phyloP scores from a whole-genome alignment of 1,139 yeast genomes.

The Saccharomyces uvarum region DNA sequence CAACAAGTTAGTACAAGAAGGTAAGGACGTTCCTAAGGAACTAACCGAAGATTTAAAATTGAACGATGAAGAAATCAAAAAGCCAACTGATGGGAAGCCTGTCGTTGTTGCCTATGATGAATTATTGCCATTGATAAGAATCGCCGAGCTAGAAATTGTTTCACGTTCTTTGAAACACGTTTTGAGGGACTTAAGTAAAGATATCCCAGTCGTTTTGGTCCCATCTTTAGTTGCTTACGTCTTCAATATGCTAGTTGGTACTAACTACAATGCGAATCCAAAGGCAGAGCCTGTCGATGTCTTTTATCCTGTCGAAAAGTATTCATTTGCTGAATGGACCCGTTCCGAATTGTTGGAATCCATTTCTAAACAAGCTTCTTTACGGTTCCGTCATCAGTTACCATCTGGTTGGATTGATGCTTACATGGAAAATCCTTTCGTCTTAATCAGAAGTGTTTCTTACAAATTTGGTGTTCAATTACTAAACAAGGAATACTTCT shows the following conservation, averaged over 20 bases:
- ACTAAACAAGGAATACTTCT: constrained; percentile 38
- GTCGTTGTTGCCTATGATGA: constrained; percentile 27
- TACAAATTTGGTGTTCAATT: constrained; percentile 83
- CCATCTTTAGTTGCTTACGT: constrained; percentile 60
- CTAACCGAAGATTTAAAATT: constrained; percentile 31
- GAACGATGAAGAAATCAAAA: constrained; percentile 35
- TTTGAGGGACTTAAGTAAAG: constrained; percentile 43
- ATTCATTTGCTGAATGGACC: constrained; percentile 35
- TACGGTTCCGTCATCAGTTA: constrained; percentile 57
- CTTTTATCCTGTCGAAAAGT: constrained; percentile 40
- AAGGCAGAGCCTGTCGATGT: constrained; percentile 36
- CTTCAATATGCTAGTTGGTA: constrained; percentile 65
- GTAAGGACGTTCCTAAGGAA: constrained; percentile 33
- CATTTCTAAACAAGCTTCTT: constrained; percentile 45
- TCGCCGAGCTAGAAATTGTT: constrained; percentile 62
- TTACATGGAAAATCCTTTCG: constrained; percentile 34
- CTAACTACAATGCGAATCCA: constrained; percentile 40
- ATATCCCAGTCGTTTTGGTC: constrained; percentile 48
- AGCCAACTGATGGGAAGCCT: constrained; percentile 31
- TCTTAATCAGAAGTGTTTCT: constrained; percentile 66
- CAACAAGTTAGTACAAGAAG: constrained; percentile 31
- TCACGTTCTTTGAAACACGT: constrained; percentile 75
- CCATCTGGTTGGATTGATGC: constrained; percentile 41
- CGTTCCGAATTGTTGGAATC: constrained; percentile 39
- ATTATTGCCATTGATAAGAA: constrained; percentile 40